Evolutionary conservation across 306 rosid genomes (phyloP), one percentile per base, ranked within the genome.

Genomic region (Prinsepia uniflora): DNA sequence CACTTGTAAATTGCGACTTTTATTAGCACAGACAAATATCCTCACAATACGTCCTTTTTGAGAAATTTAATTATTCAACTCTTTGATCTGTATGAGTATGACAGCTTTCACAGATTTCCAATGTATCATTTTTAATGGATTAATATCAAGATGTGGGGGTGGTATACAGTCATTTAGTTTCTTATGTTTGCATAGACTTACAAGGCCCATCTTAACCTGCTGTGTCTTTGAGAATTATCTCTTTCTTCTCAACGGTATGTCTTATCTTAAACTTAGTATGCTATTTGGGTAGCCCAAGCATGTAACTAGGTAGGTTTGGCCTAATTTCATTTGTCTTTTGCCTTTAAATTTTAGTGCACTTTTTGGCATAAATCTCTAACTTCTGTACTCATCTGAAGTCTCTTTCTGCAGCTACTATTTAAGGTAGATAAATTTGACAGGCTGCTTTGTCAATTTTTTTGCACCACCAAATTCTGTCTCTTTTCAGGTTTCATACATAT

Each of bases 341-440:
- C n/a, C 36, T 67, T 3, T 36, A 40, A 49, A 17, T n/a, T 17
- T 50, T 22, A 36, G 34, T 67, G 10, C 36, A 30, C 36, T 30
- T 30, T 64, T 6, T 19, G 54, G 54, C 20, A 43, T 22, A 56
- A 20, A 65, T 46, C 22, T 15, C 67, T 78, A 49, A 50, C 49
- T 73, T 63, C 62, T 30, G 59, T 55, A 48, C 70, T 65, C 22
- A 24, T 69, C 48, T 52, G 68, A 60, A 56, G 77, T 69, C 57
- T 80, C n/a, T 80, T 24, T 74, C 50, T 43, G 60, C 17, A 30
- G 36, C 4, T 30, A 1, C 36, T 30, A 3, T 30, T 63, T 45
- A 2, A 47, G 20, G 53, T 48, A 43, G 62, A 18, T 18, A 7
- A 30, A 40, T 41, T 19, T 66, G 52, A 41, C 22, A 13, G 24